Percentiles rank a stretch among this genome's conserved stretches.
Conservation (phyloP, 805 yeast genomes). For the Suhomyces sp. region DNA sequence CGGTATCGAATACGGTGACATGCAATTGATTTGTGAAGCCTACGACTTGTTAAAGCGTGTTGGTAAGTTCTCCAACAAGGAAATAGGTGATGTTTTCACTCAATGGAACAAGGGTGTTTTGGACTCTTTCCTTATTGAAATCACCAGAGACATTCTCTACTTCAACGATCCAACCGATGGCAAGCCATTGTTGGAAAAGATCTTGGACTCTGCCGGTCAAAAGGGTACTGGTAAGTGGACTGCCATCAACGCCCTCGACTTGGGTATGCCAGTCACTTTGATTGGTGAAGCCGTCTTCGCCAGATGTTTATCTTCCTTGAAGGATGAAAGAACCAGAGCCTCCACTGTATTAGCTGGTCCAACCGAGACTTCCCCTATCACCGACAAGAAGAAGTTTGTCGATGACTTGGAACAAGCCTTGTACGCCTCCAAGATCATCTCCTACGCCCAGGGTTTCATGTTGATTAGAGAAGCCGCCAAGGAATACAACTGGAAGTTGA, state of each 20-base stretch:
- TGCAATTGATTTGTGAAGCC: constrained; percentile 98
- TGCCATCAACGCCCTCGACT: constrained; percentile 94
- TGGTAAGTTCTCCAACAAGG: constrained; percentile 85
- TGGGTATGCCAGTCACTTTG: constrained; percentile 97
- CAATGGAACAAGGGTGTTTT: constrained; percentile 97
- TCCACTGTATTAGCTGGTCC: constrained; percentile 81
- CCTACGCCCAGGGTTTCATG: constrained; percentile 99
- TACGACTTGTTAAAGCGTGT: constrained; percentile 93
- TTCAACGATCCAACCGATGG: constrained; percentile 85
- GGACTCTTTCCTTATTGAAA: constrained; percentile 95
- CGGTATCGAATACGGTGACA: constrained; percentile 99
- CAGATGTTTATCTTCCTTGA: constrained; percentile 91
- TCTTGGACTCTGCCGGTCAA: constrained; percentile 96
- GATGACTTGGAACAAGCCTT: constrained; percentile 97
- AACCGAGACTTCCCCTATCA: constrained; percentile 56
- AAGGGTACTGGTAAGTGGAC: constrained; percentile 99
- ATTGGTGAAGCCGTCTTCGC: constrained; percentile 99
- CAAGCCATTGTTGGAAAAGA: constrained; percentile 92
- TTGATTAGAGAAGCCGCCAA: constrained; percentile 96
- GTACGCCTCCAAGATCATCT: constrained; percentile 96
- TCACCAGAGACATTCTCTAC: constrained; percentile 91
- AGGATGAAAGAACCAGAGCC: constrained; percentile 87
- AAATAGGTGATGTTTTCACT: constrained; percentile 88
- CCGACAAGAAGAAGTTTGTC: constrained; percentile 78
- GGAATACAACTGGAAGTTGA: constrained; percentile 94